Evolutionary conservation across 176 grass and related monocot genomes (phyloP).

Genomic region (Sorghum bicolor): Sorghum_bicolor_NCBIv3 NC_012873.2:62674501-62675000

Average conservation of each 20-base stretch:
- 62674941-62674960: not conserved
- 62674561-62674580: not conserved
- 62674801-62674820: not conserved
- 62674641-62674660: slow-evolving; percentile 13
- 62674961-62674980: not conserved
- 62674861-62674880: not conserved
- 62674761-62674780: not conserved
- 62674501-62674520: not conserved
- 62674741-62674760: not conserved
- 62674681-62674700: not conserved
- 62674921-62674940: not conserved
- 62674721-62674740: not conserved
- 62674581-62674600: not conserved
- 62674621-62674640: not conserved
- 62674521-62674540: not conserved
- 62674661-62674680: not conserved
- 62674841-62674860: not conserved
- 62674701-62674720: not conserved
- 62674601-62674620: not conserved
- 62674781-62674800: not conserved
- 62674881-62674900: not conserved
- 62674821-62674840: not conserved
- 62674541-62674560: not conserved
- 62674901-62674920: not conserved
- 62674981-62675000: not conserved